Conservation (phyloP, 192 early-diverging fungal species). For the Jimgerdemannia flammicorona region DNA sequence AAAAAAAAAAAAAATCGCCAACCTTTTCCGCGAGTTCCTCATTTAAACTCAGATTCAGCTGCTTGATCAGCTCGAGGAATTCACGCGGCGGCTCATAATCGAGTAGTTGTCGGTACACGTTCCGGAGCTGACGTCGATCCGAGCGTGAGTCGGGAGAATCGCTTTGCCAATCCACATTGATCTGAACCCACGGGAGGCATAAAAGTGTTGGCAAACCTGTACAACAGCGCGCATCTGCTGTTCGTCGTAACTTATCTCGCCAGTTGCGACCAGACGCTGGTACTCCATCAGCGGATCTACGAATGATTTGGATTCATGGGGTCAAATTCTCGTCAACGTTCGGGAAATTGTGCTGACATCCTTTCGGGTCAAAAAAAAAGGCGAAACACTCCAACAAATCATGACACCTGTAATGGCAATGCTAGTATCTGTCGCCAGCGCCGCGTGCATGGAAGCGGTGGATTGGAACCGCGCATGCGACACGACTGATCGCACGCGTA, state of each 20-base stretch:
- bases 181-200: too few relatives aligned
- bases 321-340: too few relatives aligned
- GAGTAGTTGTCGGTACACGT: neutral
- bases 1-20: neutral
- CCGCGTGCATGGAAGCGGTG: too few relatives aligned
- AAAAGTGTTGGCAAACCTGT: neutral
- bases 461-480: too few relatives aligned
- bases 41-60: neutral
- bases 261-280: neutral
- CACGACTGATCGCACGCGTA: too few relatives aligned
- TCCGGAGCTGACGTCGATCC: neutral
- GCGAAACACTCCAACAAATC: too few relatives aligned
- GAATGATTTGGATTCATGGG: neutral
- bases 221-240: constrained; percentile 4
- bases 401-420: too few relatives aligned
- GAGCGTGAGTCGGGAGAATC: neutral
- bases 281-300: neutral
- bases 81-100: neutral
- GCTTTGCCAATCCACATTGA: neutral
- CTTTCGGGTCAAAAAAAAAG: too few relatives aligned
- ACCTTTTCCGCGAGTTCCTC: neutral
- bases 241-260: neutral
- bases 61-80: neutral
- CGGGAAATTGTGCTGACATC: too few relatives aligned
- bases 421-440: too few relatives aligned